phyloP scores from a whole-genome alignment of 1,284 basidiomycete species.

The Heterobasidion occidentale region DNA sequence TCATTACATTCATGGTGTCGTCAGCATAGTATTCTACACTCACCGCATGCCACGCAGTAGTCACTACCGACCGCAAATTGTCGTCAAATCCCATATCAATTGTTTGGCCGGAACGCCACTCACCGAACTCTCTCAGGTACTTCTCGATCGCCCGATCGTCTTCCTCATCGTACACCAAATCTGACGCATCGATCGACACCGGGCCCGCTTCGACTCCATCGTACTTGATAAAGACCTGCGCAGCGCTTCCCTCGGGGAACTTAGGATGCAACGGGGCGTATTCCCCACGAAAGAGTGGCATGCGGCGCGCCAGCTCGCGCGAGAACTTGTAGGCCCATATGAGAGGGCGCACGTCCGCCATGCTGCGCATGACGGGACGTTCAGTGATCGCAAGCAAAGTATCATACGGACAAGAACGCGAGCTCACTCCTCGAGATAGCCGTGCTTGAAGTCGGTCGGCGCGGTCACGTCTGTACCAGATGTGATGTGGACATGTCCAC shows the following conservation, averaged over 20 bases:
- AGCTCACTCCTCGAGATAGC: slow-evolving; percentile 17
- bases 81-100: slow-evolving; percentile 1
- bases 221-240: slow-evolving; percentile 22
- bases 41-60: slow-evolving; percentile 52
- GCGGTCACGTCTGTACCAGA: slow-evolving; percentile 27
- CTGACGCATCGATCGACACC: slow-evolving; percentile 31
- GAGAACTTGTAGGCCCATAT: slow-evolving; percentile 50
- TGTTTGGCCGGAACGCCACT: slow-evolving; percentile 2
- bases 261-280: slow-evolving; percentile 33
- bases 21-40: neutral
- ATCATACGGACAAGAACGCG: too few relatives aligned
- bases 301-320: slow-evolving; percentile 51
- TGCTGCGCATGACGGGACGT: slow-evolving; percentile 19
- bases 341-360: slow-evolving; percentile 43
- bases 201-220: slow-evolving; percentile 18
- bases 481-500: slow-evolving; percentile 35
- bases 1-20: neutral
- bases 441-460: slow-evolving; percentile 26
- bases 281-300: slow-evolving; percentile 51
- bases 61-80: slow-evolving; percentile 20
- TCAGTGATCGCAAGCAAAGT: neutral
- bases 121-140: slow-evolving; percentile 26
- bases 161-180: slow-evolving; percentile 43
- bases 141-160: slow-evolving; percentile 46
- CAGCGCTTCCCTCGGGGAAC: slow-evolving; percentile 39